phyloP scores from a whole-genome alignment of 305 asterid genomes.

The Fraxinus ornus region DNA sequence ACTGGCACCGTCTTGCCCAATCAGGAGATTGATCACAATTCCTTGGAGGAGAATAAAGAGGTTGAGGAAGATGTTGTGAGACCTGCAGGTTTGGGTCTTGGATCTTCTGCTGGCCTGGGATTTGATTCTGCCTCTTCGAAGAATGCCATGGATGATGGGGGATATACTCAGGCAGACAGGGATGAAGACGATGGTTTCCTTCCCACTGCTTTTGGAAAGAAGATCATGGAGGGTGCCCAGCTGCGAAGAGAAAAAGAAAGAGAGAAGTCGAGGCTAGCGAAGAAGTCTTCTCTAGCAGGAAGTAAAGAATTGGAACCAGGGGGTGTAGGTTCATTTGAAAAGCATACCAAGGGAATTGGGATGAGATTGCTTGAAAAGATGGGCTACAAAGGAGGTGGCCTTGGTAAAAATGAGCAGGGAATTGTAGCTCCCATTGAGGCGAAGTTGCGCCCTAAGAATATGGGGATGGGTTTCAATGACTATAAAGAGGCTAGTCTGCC shows the following conservation, averaged over 20 bases:
- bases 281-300: constrained; percentile 46
- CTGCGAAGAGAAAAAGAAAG: constrained; percentile 58
- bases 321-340: constrained; percentile 69
- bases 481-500: constrained; percentile 61
- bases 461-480: constrained; percentile 94
- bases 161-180: constrained; percentile 16
- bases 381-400: constrained; percentile 96
- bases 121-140: constrained; percentile 38
- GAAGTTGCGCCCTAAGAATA: constrained; percentile 73
- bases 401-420: constrained; percentile 86
- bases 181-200: constrained; percentile 42
- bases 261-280: constrained; percentile 63
- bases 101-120: constrained; percentile 33
- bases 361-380: constrained; percentile 75
- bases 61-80: constrained; percentile 35
- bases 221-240: constrained; percentile 65
- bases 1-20: constrained; percentile 66
- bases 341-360: constrained; percentile 78
- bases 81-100: constrained; percentile 39
- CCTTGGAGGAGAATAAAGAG: constrained; percentile 47
- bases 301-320: constrained; percentile 44
- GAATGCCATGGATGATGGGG: constrained; percentile 11
- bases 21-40: constrained; percentile 53
- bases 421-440: constrained; percentile 76
- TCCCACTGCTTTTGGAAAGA: constrained; percentile 73